Evolutionary conservation across 2,329 filamentous ascomycete genomes (phyloP).

Genomic region (Aspergillus sergii): DNA sequence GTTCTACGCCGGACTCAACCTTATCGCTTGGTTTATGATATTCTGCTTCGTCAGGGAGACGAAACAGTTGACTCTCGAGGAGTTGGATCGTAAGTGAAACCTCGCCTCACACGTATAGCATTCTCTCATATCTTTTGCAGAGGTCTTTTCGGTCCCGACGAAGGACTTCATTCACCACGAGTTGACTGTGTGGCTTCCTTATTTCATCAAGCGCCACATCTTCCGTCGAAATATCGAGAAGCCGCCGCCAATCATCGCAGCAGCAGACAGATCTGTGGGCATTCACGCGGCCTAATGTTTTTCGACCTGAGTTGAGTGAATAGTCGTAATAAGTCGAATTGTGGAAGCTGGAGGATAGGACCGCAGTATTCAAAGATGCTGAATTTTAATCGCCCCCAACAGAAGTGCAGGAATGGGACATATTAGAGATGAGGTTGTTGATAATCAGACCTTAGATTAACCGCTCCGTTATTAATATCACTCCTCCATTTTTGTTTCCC

Average conservation of each 20-base stretch:
- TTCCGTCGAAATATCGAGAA: constrained; percentile 48
- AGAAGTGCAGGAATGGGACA: background rate
- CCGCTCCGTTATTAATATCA: too few relatives aligned
- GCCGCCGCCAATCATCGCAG: constrained; percentile 28
- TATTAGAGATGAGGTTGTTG: background rate
- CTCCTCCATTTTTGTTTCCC: accelerated
- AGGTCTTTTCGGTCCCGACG: constrained; percentile 60
- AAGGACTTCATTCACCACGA: constrained; percentile 59
- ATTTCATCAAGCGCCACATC: constrained; percentile 61
- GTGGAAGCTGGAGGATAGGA: background rate
- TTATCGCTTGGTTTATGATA: constrained; percentile 64
- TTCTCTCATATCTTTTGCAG: constrained; percentile 50
- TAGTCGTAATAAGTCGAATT: background rate
- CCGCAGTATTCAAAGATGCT: background rate
- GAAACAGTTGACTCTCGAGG: constrained; percentile 51
- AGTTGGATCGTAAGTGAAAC: constrained; percentile 26
- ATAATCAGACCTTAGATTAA: too few relatives aligned
- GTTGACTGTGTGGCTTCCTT: constrained; percentile 58
- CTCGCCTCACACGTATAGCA: background rate
- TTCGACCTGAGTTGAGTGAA: background rate
- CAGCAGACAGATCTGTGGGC: constrained; percentile 13
- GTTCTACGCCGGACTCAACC: constrained; percentile 54
- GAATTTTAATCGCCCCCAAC: background rate
- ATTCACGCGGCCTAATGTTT: background rate
- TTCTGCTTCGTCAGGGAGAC: constrained; percentile 62